A percentile compares a stretch with the other conserved stretches of the same genome.
phyloP scores from a whole-genome alignment of 148 eudicot species.

The Amaranthus palmeri region DNA sequence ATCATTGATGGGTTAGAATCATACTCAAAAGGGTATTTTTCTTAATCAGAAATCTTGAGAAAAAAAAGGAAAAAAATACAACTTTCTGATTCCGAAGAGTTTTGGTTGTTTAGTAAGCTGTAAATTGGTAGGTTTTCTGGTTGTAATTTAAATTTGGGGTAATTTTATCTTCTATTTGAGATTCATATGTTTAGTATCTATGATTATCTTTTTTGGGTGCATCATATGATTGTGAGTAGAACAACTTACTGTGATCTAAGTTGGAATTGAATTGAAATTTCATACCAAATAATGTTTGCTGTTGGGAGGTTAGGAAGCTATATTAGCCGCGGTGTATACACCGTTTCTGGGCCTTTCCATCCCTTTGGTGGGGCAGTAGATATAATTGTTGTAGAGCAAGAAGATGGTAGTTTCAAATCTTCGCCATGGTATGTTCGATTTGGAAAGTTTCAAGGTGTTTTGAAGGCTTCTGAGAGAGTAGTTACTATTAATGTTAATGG shows the following conservation, averaged over 20 bases:
- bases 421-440: constrained; percentile 96
- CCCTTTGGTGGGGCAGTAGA: constrained; percentile 97
- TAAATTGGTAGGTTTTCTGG: constrained; percentile 13
- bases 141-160: constrained; percentile 9
- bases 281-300: constrained; percentile 54
- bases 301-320: constrained; percentile 82
- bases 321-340: constrained; percentile 60
- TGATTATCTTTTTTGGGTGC: background rate
- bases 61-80: background rate
- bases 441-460: constrained; percentile 91
- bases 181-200: background rate
- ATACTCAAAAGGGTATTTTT: constrained; percentile 6
- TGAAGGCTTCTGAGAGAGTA: constrained; percentile 68
- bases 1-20: constrained; percentile 4
- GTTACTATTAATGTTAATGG: constrained; percentile 72
- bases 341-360: constrained; percentile 81
- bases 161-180: background rate
- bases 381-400: constrained; percentile 86
- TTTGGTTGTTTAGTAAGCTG: constrained; percentile 5
- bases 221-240: constrained; percentile 3
- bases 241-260: constrained; percentile 18
- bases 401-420: constrained; percentile 80
- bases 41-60: background rate
- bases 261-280: constrained; percentile 6
- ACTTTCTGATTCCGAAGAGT: background rate